A percentile compares a stretch with the other conserved stretches of the same genome.
phyloP scores from a whole-genome alignment of 116 monocot species.

The Dioscorea cayenensis region DNA sequence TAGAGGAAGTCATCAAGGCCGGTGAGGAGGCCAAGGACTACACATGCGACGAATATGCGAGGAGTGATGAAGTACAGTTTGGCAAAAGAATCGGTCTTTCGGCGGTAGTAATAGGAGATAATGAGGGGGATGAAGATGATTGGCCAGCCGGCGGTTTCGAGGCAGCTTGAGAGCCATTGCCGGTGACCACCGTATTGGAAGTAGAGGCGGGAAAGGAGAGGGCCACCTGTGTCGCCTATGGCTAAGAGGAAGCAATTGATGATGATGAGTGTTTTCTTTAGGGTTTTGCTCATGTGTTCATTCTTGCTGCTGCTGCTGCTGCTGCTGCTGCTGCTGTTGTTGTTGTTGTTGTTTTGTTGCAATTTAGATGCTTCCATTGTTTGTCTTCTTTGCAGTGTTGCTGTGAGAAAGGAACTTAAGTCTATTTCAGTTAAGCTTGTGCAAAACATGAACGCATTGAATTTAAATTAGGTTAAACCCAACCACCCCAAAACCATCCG shows the following conservation, averaged over 20 bases:
- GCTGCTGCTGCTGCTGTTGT: not conserved
- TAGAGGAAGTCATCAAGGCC: constrained; percentile 42
- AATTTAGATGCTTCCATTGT: not conserved
- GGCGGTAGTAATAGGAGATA: constrained; percentile 9
- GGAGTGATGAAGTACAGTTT: constrained; percentile 7
- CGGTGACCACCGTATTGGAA: constrained; percentile 26
- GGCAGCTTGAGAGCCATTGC: constrained; percentile 28
- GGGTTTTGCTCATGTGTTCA: not conserved
- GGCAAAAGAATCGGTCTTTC: not conserved
- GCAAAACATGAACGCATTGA: too few species aligned
- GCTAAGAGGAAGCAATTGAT: constrained; percentile 19
- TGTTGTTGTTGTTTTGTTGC: not conserved
- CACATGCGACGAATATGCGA: constrained; percentile 16
- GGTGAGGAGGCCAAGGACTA: constrained; percentile 21
- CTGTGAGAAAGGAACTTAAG: too few species aligned
- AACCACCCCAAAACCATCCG: too few species aligned
- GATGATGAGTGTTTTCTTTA: constrained; percentile 4
- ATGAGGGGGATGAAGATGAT: constrained; percentile 25
- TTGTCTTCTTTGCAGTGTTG: too few species aligned
- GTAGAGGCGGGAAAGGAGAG: constrained; percentile 26
- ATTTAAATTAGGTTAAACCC: too few species aligned
- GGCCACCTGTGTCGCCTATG: constrained; percentile 23
- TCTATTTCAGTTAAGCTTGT: too few species aligned
- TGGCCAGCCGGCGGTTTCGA: constrained; percentile 30
- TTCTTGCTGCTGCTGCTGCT: not conserved